Base-by-base conservation (phyloP, 805 yeast genomes). In the Candida anglica region DNA sequence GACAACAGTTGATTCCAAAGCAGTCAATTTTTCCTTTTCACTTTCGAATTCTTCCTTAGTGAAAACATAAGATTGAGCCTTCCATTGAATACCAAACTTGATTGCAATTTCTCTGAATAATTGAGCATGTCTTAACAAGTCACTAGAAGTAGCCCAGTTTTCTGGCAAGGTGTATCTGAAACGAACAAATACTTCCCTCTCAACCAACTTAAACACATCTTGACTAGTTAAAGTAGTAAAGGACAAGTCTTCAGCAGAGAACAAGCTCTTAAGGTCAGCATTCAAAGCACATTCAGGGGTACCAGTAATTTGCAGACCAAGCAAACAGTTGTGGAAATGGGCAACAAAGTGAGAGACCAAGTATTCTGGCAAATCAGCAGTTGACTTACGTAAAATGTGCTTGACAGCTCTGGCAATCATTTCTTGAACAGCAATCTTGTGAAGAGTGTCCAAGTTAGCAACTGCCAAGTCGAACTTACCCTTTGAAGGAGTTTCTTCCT, bases 51-150 rank as follows among this genome's bases (percentile, higher is more conserved):
- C 57, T 28, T 67, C 77, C 28, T 53, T 52, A 21, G 75, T 67
- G 54, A 77, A 75, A 9, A 55, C 61, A 50, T 75, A 79, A 8
- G 61, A 52, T 41, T 61, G 71, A 8, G 73, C 66, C 40, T 67
- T 61, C 85, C 95, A 81, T 66, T 93, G 98, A 34, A 91, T 76
- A 60, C 98, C 98, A 46, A 80, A 76, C 59, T 85, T 83, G 34
- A 66, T 48, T 8, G 96, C 79, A 42, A 88, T 69, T 44, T 81
- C 84, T 61, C 89, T 79, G 48, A 86, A 66, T 27, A 83, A 50
- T 33, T 73, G 77, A 15, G 65, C 40, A 3, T 66, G 57, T 19
- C 53, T 55, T 23, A 73, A 40, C 13, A 52, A 43, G 2, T 57
- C 47, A n/a, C n/a, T n/a, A 9, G 44, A 38, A 5, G 32, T 10